Conservation (phyloP, 768 basidiomycete genomes). For the Boletus patriciae region DNA sequence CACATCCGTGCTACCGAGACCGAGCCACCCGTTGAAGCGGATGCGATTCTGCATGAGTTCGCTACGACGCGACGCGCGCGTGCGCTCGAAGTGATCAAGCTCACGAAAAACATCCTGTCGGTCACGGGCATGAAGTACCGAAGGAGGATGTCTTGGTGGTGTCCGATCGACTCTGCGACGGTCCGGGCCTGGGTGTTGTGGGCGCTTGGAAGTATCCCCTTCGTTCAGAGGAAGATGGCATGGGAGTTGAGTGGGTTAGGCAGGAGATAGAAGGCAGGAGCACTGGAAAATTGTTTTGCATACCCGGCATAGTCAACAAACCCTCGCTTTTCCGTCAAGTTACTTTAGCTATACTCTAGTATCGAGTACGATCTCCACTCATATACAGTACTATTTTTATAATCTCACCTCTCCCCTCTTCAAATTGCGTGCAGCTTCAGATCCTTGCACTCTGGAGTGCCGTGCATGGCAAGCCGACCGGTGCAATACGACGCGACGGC, state of each 20-base stretch:
- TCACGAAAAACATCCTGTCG: constrained; percentile 38
- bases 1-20: constrained; percentile 29
- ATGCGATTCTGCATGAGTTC: constrained; percentile 37
- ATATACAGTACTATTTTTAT: background rate
- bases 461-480: background rate
- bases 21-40: constrained; percentile 15
- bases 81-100: constrained; percentile 33
- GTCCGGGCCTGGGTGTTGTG: constrained; percentile 31
- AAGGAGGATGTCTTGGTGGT: constrained; percentile 20
- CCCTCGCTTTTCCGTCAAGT: background rate
- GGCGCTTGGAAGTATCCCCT: constrained; percentile 16
- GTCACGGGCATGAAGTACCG: constrained; percentile 24
- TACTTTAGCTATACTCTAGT: background rate
- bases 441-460: background rate
- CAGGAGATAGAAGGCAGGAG: constrained; percentile 11
- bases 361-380: background rate
- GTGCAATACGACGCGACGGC: too few relatives aligned
- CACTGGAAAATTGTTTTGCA: background rate
- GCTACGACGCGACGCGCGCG: constrained; percentile 35
- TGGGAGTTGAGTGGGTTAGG: constrained; percentile 26
- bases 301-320: too few relatives aligned
- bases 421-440: too few relatives aligned
- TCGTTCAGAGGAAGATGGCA: constrained; percentile 11
- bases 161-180: constrained; percentile 28
- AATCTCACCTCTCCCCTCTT: too few relatives aligned